Conservation (phyloP, 1,284 basidiomycete genomes). For the Moniliella sp. region DNA sequence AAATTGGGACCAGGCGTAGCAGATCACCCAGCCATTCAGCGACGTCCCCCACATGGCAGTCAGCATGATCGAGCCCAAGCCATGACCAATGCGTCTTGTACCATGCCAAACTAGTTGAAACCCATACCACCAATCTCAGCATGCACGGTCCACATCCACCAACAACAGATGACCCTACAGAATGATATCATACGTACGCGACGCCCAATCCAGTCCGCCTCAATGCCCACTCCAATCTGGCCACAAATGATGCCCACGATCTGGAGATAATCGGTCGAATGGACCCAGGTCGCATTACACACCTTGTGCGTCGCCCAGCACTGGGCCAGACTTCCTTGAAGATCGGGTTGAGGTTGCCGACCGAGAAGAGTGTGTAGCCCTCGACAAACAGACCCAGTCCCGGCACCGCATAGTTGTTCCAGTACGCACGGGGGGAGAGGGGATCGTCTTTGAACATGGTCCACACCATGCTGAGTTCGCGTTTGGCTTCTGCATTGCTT, state of each 20-base stretch:
- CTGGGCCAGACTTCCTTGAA: conserved; percentile 39
- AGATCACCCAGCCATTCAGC: conserved; percentile 42
- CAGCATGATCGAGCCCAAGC: too few relatives aligned
- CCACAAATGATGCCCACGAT: conserved; percentile 41
- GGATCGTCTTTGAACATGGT: conserved; percentile 40
- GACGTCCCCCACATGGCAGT: too few relatives aligned
- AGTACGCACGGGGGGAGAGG: conserved; percentile 37
- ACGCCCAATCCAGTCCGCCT: conserved; percentile 42
- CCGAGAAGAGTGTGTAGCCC: conserved; percentile 39
- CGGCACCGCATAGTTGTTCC: conserved; percentile 37
- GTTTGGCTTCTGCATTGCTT: conserved; percentile 35
- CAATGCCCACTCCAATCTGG: conserved; percentile 40
- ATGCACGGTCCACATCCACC: too few relatives aligned
- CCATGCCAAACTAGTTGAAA: too few relatives aligned
- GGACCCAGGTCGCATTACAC: conserved; percentile 38
- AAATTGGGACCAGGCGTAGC: conserved; percentile 38
- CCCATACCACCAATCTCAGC: too few relatives aligned
- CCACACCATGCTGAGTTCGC: conserved; percentile 37
- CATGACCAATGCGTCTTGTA: too few relatives aligned
- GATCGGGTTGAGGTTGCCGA: conserved; percentile 39
- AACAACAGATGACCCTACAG: too few relatives aligned
- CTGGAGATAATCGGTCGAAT: conserved; percentile 37
- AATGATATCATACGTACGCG: conserved; percentile 35
- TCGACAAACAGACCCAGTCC: conserved; percentile 42
- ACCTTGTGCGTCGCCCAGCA: conserved; percentile 38